A percentile compares a stretch with the other conserved stretches of the same genome.
Evolutionary conservation across 192 early-diverging fungal species (phyloP).

Genomic region (Backusella tuberculispora): DNA sequence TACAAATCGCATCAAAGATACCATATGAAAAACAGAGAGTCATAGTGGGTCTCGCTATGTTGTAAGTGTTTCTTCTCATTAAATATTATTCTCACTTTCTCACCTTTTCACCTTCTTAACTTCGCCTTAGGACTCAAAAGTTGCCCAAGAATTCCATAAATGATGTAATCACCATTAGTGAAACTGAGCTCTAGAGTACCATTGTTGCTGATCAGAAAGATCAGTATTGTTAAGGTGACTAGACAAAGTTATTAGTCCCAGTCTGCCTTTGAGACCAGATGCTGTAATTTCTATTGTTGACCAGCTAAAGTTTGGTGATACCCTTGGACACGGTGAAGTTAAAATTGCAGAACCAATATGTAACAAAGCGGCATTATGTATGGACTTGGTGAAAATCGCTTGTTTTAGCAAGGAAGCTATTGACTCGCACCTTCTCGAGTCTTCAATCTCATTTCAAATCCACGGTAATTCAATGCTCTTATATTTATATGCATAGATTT

Average conservation of each 20-base stretch:
- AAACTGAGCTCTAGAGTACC: constrained; percentile 32
- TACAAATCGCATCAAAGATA: constrained; percentile 17
- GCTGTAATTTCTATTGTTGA: constrained; percentile 25
- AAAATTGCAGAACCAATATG: constrained; percentile 13
- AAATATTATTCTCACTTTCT: constrained; percentile 11
- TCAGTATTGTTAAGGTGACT: constrained; percentile 26
- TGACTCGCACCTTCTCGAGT: no score
- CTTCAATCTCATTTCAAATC: no score
- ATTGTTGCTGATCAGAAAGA: constrained; percentile 25
- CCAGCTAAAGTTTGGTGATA: constrained; percentile 22
- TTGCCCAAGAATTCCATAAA: constrained; percentile 26
- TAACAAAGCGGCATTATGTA: not conserved
- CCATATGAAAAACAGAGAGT: constrained; percentile 18
- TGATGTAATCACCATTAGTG: constrained; percentile 18
- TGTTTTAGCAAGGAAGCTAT: no score
- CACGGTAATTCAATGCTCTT: no score
- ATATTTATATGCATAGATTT: no score
- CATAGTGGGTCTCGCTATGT: constrained; percentile 18
- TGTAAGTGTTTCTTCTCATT: constrained; percentile 17
- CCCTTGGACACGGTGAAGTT: constrained; percentile 16
- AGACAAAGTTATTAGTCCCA: constrained; percentile 13
- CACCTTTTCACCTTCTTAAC: constrained; percentile 15
- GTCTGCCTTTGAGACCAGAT: constrained; percentile 23
- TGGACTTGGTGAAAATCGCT: constrained; percentile 17
- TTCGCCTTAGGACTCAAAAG: constrained; percentile 28